A percentile compares a stretch with the other conserved stretches of the same genome.
Evolutionary conservation across 306 rosid genomes (phyloP).

Genomic region (Lathyrus sativus): DNA sequence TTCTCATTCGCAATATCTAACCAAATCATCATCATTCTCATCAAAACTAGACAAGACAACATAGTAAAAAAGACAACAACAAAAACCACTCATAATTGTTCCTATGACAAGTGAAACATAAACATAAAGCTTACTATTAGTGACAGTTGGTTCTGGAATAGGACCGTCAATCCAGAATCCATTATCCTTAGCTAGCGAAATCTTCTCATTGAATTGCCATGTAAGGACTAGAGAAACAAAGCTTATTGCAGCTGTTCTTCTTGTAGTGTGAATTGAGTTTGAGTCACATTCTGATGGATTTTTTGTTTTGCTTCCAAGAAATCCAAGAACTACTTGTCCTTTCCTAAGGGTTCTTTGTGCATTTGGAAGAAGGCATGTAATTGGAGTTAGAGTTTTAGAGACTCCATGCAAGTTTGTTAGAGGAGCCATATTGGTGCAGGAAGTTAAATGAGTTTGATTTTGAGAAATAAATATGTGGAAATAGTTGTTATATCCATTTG

Average conservation of each 20-base stretch:
- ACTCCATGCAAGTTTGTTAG: slow-evolving; percentile 65
- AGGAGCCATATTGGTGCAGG: slow-evolving; percentile 60
- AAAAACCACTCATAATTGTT: slow-evolving; percentile 9
- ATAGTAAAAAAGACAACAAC: not conserved
- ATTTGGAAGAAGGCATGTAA: slow-evolving; percentile 59
- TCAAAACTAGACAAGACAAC: not conserved
- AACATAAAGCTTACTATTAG: slow-evolving; percentile 58
- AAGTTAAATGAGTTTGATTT: slow-evolving; percentile 16
- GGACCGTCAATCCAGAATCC: slow-evolving; percentile 78
- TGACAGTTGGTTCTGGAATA: slow-evolving; percentile 61
- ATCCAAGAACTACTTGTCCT: slow-evolving; percentile 41
- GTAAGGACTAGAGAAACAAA: slow-evolving; percentile 64
- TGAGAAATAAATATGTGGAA: slow-evolving; percentile 6
- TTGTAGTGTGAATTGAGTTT: slow-evolving; percentile 49
- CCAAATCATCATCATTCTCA: slow-evolving; percentile 25
- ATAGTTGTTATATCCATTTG: slow-evolving; percentile 48
- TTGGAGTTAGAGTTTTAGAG: slow-evolving; percentile 52
- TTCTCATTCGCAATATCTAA: slow-evolving; percentile 78
- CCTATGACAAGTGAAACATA: not conserved
- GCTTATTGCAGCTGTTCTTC: slow-evolving; percentile 69
- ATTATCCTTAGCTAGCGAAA: slow-evolving; percentile 67
- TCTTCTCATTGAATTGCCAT: slow-evolving; percentile 36
- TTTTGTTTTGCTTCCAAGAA: slow-evolving; percentile 48
- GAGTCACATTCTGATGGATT: slow-evolving; percentile 45
- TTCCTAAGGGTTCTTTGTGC: slow-evolving; percentile 25